Evolutionary conservation across 139 green algal species (phyloP).

Genomic region (Cymbomonas tetramitiformis): DNA sequence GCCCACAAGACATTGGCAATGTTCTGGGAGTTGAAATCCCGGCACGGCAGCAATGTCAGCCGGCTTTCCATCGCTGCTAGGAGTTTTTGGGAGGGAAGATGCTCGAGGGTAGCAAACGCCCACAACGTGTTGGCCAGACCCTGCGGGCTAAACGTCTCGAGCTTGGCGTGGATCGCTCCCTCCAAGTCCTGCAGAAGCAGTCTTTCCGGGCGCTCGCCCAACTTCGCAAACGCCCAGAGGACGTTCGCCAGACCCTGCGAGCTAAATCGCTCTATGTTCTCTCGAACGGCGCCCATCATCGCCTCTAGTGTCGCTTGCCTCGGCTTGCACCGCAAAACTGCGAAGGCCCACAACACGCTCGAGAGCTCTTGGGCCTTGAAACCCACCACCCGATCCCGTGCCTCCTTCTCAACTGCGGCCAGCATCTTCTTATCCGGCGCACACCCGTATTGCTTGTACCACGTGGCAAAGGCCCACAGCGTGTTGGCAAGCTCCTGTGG

Average conservation of each 20-base stretch:
- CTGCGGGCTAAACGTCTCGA: neutral
- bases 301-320: no score
- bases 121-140: slow-evolving; percentile 13
- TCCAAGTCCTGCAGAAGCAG: neutral
- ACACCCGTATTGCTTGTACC: slow-evolving; percentile 23
- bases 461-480: slow-evolving; percentile 33
- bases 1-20: slow-evolving; percentile 7
- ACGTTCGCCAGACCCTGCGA: slow-evolving; percentile 24
- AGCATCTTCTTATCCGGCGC: no score
- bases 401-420: neutral
- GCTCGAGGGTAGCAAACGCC: slow-evolving; percentile 2
- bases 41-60: neutral
- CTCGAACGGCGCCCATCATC: no score
- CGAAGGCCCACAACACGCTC: slow-evolving; percentile 30
- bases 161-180: neutral
- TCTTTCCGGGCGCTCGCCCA: neutral
- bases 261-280: neutral
- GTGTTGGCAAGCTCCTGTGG: slow-evolving; percentile 37
- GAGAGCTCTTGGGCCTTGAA: slow-evolving; percentile 26
- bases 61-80: neutral
- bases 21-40: neutral
- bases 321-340: no score
- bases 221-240: slow-evolving; percentile 15
- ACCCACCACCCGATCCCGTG: no score
- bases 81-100: neutral